Conservation (phyloP, 1,284 basidiomycete species). For the Amylostereum areolatum region DNA sequence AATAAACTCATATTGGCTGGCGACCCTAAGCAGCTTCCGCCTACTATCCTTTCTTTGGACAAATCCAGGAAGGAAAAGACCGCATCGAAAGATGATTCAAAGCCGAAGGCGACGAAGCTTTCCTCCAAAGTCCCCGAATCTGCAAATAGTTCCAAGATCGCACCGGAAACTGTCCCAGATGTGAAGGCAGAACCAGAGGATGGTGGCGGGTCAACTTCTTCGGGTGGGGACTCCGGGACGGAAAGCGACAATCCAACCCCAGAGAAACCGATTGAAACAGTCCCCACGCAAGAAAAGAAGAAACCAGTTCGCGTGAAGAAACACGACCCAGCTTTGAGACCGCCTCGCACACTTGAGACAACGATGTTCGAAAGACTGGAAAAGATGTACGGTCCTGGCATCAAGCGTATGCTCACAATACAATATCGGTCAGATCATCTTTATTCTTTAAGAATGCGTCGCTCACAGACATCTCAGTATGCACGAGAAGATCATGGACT, state of each 20-base stretch:
- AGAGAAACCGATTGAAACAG: not conserved
- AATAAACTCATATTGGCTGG: conserved; percentile 87
- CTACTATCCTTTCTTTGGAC: conserved; percentile 76
- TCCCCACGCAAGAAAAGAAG: conserved; percentile 3
- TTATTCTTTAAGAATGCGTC: not conserved
- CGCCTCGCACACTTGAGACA: conserved; percentile 75
- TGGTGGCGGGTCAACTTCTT: not conserved
- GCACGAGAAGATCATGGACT: conserved; percentile 81
- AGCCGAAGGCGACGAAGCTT: not conserved
- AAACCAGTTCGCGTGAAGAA: not conserved
- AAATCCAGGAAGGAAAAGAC: conserved; percentile 29
- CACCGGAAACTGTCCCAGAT: not conserved
- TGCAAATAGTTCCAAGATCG: not conserved
- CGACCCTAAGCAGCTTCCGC: conserved; percentile 89
- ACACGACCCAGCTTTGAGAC: conserved; percentile 33
- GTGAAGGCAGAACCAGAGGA: not conserved
- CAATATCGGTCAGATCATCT: conserved; percentile 70
- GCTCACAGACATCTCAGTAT: conserved; percentile 47
- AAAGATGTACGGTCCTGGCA: conserved; percentile 74
- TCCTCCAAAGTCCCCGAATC: not conserved
- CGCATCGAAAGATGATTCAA: conserved; percentile 4
- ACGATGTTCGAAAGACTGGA: conserved; percentile 92
- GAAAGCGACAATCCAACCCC: conserved; percentile 1
- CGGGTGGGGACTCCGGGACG: not conserved
- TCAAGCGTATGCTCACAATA: conserved; percentile 83